A percentile compares a stretch with the other conserved stretches of the same genome.
phyloP scores from a whole-genome alignment of 2,329 filamentous ascomycete genomes.

The Cercospora berteroae region DNA sequence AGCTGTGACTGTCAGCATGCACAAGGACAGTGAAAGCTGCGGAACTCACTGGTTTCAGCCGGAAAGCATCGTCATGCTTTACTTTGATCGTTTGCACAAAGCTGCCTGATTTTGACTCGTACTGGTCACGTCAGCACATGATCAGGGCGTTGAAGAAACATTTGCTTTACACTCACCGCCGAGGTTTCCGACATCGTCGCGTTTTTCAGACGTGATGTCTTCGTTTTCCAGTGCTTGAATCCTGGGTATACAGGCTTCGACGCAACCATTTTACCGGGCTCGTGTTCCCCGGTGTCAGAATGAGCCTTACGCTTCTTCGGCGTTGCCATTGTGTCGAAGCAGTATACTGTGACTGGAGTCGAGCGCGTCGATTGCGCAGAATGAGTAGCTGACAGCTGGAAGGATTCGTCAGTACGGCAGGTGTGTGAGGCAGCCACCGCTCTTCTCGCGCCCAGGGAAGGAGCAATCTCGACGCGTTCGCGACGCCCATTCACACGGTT shows the following conservation, averaged over 20 bases:
- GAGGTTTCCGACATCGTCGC: constrained; percentile 5
- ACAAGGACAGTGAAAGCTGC: no score
- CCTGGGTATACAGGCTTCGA: neutral
- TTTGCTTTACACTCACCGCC: neutral
- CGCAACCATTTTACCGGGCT: neutral
- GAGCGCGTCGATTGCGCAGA: neutral
- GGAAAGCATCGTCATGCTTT: constrained; percentile 12
- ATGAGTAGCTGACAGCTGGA: no score
- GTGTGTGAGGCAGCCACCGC: neutral
- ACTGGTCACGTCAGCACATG: neutral
- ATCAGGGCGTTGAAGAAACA: neutral
- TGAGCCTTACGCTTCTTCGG: neutral
- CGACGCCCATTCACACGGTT: neutral
- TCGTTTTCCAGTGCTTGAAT: neutral
- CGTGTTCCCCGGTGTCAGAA: neutral
- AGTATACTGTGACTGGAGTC: neutral
- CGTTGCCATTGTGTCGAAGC: neutral
- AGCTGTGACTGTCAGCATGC: constrained; percentile 3
- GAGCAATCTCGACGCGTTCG: neutral
- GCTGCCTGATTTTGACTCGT: neutral
- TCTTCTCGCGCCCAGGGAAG: neutral
- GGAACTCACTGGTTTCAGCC: constrained; percentile 14
- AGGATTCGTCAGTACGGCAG: neutral
- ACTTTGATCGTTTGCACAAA: constrained; percentile 7
- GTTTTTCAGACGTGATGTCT: neutral